Evolutionary conservation across 257 asterid species (phyloP).

Genomic region (Solanum corneliomulleri): DNA sequence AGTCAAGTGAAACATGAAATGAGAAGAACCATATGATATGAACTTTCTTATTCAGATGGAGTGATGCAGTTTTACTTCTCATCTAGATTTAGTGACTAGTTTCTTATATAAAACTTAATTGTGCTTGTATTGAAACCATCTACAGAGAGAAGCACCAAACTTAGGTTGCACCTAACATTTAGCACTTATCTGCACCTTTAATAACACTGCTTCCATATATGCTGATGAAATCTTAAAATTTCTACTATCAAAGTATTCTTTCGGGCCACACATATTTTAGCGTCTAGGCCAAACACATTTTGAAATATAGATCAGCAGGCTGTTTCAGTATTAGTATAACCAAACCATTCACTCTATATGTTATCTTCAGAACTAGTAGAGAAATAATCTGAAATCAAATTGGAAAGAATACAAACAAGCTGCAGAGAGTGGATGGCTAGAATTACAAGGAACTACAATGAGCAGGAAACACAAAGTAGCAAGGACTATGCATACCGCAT

Average conservation of each 20-base stretch:
- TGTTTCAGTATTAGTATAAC: not conserved
- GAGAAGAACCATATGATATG: not conserved
- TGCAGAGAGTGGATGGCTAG: not conserved
- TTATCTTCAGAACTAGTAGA: not conserved
- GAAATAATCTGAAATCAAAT: not conserved
- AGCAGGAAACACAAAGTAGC: not conserved
- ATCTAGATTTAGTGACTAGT: not conserved
- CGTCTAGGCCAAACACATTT: not conserved
- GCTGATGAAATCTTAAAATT: not conserved
- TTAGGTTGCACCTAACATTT: not conserved
- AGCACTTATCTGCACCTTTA: not conserved
- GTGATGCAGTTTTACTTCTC: not conserved
- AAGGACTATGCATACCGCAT: slow-evolving; percentile 21
- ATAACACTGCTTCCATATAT: not conserved
- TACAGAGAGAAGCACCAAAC: not conserved
- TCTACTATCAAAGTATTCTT: not conserved
- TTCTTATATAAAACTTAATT: not conserved
- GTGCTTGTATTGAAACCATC: not conserved
- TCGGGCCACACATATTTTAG: not conserved
- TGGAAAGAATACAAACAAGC: not conserved
- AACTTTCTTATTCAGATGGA: not conserved
- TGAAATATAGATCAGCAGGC: not conserved
- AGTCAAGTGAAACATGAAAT: not conserved
- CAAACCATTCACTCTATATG: not conserved
- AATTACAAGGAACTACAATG: not conserved